These are phyloP conservation scores for Vitis hybrid DNA, from an alignment of 177 flowering plant species.

Conservation along the genomic window DNA sequence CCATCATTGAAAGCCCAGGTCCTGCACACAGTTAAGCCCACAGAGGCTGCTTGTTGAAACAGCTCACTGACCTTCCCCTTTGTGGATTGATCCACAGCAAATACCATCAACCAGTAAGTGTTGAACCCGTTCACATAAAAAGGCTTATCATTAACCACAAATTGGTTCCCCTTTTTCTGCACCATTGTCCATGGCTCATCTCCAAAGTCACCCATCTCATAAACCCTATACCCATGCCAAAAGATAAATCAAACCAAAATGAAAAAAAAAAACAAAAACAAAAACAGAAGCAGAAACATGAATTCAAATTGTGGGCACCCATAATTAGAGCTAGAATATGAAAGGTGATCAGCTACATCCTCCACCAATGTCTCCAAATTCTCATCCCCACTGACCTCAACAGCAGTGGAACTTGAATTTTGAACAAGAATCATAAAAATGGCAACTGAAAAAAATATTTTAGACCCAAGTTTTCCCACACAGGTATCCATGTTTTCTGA, in stretches of 20 bases:
- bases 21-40: slow-evolving; percentile 83
- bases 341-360: slow-evolving; percentile 13
- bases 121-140: slow-evolving; percentile 94
- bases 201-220: slow-evolving; percentile 30
- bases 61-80: slow-evolving; percentile 77
- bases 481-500: slow-evolving; percentile 22
- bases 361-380: slow-evolving; percentile 14
- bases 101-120: slow-evolving; percentile 96
- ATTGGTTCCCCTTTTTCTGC: slow-evolving; percentile 75
- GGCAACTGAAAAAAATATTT: slow-evolving; percentile 12
- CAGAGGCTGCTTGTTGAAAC: slow-evolving; percentile 84
- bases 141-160: slow-evolving; percentile 59
- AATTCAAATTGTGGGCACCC: slow-evolving; percentile 23
- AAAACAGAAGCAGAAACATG: neutral
- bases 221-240: slow-evolving; percentile 14
- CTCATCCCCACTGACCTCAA: slow-evolving; percentile 16
- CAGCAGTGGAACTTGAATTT: slow-evolving; percentile 18
- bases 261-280: neutral
- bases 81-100: slow-evolving; percentile 84
- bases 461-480: slow-evolving; percentile 4
- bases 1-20: slow-evolving; percentile 99
- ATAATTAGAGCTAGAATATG: slow-evolving; percentile 17
- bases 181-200: slow-evolving; percentile 79
- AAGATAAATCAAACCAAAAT: slow-evolving; percentile 1
- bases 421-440: slow-evolving; percentile 18